Percentiles rank a stretch among this genome's conserved stretches.
Evolutionary conservation across 768 basidiomycete species (phyloP).

Genomic region (Auricularia auricula-judae): DNA sequence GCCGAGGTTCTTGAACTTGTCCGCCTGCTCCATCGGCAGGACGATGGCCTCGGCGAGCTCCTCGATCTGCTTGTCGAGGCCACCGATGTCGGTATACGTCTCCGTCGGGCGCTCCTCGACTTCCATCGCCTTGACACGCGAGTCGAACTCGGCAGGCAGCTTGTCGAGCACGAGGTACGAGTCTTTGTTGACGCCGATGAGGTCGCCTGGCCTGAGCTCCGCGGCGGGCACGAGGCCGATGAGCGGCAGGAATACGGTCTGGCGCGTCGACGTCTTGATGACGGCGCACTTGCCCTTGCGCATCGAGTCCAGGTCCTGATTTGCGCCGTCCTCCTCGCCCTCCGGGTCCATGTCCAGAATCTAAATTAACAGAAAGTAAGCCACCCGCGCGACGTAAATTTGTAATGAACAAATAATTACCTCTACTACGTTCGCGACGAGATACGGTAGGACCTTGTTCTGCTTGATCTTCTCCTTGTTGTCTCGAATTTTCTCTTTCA

Average conservation of each 20-base stretch:
- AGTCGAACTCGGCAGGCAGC: conserved; percentile 94
- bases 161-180: conserved; percentile 95
- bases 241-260: conserved; percentile 96
- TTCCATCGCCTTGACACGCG: conserved; percentile 98
- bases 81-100: conserved; percentile 95
- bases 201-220: conserved; percentile 79
- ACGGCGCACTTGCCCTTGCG: conserved; percentile 97
- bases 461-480: conserved; percentile 98
- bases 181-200: conserved; percentile 99
- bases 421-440: conserved; percentile 97
- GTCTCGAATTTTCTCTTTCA: conserved; percentile 98
- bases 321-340: conserved; percentile 89
- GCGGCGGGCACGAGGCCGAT: conserved; percentile 95
- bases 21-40: conserved; percentile 95
- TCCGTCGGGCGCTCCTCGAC: conserved; percentile 98
- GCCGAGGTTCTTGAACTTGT: conserved; percentile 96
- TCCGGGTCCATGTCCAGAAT: conserved; percentile 92
- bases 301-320: conserved; percentile 89
- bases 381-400: conserved; percentile 12
- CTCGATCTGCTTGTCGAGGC: conserved; percentile 98
- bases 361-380: conserved; percentile 26
- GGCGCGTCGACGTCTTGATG: conserved; percentile 96
- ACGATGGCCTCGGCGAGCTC: conserved; percentile 98
- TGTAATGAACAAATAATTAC: conserved; percentile 25
- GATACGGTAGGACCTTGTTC: conserved; percentile 96